A percentile compares a stretch with the other conserved stretches of the same genome.
Conservation (phyloP, 495 filamentous ascomycete species). For the Peziza echinospora region DNA sequence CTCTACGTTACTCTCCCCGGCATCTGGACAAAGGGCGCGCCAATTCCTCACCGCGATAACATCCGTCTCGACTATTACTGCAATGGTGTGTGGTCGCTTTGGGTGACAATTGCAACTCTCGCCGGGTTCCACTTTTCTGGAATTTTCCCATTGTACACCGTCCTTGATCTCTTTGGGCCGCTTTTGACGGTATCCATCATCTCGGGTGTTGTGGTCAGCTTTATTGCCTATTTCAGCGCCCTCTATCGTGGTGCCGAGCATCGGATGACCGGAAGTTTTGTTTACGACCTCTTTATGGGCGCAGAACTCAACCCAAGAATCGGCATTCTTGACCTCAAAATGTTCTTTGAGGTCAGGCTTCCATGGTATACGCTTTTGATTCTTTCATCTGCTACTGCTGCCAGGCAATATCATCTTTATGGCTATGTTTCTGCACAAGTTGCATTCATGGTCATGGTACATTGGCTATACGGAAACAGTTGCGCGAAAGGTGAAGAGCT, state of each 20-base stretch:
- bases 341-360: constrained; percentile 96
- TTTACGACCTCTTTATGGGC: constrained; percentile 99
- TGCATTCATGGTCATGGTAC: constrained; percentile 71
- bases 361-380: constrained; percentile 91
- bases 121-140: constrained; percentile 53
- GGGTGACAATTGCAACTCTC: constrained; percentile 52
- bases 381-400: constrained; percentile 51
- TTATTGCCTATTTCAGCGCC: constrained; percentile 70
- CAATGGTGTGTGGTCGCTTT: constrained; percentile 70
- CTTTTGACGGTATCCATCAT: constrained; percentile 77
- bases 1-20: constrained; percentile 73
- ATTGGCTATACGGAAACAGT: constrained; percentile 90
- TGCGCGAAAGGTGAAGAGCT: constrained; percentile 92
- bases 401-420: constrained; percentile 69
- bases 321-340: constrained; percentile 89
- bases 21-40: constrained; percentile 62
- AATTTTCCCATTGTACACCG: constrained; percentile 72
- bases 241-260: constrained; percentile 58
- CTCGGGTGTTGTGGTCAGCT: constrained; percentile 57
- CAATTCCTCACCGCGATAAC: constrained; percentile 58
- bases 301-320: constrained; percentile 90
- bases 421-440: constrained; percentile 86
- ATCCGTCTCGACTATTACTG: constrained; percentile 84
- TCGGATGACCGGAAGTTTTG: constrained; percentile 72
- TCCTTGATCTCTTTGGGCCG: constrained; percentile 89